Evolutionary conservation across 208 protist species (phyloP).

Genomic region (Acanthamoeba culbertsoni): DNA sequence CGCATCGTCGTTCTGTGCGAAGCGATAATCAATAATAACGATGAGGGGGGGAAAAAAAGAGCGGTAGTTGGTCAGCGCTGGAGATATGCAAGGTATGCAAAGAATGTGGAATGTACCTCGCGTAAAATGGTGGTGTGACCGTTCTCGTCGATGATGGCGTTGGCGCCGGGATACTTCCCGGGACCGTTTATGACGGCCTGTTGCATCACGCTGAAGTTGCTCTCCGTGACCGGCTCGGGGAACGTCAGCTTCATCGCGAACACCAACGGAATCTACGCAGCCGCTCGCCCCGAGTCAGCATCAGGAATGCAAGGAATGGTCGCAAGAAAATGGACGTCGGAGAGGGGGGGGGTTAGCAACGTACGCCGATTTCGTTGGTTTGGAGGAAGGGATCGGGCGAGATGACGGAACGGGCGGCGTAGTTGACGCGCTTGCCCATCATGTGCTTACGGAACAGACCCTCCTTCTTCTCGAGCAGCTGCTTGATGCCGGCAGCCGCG

Average conservation of each 20-base stretch:
- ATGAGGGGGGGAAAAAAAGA: neutral
- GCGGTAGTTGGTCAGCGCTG: neutral
- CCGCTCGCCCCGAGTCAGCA: no score
- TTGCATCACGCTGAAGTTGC: conserved; percentile 89
- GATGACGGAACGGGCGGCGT: conserved; percentile 98
- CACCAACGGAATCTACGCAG: conserved; percentile 77
- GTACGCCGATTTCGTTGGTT: conserved; percentile 94
- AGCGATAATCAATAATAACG: neutral
- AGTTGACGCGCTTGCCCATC: conserved; percentile 99
- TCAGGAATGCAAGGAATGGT: neutral
- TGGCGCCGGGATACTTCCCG: conserved; percentile 97
- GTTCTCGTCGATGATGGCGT: conserved; percentile 90
- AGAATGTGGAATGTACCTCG: neutral
- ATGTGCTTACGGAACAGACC: conserved; percentile 99
- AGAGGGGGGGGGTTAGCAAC: neutral
- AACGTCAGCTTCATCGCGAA: conserved; percentile 95
- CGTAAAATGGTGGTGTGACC: conserved; percentile 67
- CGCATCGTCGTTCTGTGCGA: neutral
- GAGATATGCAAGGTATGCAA: neutral
- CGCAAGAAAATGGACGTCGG: neutral
- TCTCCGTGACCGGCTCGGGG: conserved; percentile 92
- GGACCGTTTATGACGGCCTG: conserved; percentile 97
- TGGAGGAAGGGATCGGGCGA: conserved; percentile 97
- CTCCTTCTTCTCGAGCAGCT: conserved; percentile 98
- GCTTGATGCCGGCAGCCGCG: conserved; percentile 79